These are phyloP conservation scores for Thelonectria olida DNA, from an alignment of 2,329 filamentous ascomycete genomes.

Conservation along the genomic window DNA sequence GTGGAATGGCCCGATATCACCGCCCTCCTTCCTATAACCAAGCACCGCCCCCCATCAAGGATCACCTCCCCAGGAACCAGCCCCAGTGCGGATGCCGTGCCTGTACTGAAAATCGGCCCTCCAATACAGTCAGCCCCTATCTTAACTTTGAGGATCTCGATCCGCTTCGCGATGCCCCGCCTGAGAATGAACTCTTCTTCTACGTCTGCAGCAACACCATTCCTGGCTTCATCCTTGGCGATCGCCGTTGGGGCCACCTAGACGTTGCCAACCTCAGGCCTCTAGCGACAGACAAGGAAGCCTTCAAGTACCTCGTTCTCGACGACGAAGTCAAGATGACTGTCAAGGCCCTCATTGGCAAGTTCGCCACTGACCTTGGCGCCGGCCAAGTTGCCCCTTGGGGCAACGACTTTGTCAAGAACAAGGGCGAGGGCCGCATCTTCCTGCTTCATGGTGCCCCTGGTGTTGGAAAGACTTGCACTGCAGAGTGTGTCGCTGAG, in stretches of 20 bases:
- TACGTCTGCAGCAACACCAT: conserved; percentile 54
- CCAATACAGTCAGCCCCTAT: conserved; percentile 44
- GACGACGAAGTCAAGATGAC: conserved; percentile 59
- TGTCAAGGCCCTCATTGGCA: conserved; percentile 57
- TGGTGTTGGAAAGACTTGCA: conserved; percentile 67
- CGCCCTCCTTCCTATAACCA: conserved; percentile 22
- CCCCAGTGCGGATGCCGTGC: conserved; percentile 53
- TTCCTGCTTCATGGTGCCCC: conserved; percentile 62
- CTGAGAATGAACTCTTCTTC: conserved; percentile 55
- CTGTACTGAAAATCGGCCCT: conserved; percentile 41
- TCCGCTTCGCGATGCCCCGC: conserved; percentile 47
- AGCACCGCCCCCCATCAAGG: conserved; percentile 34
- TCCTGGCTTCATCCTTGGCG: conserved; percentile 56
- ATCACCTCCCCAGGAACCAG: conserved; percentile 51
- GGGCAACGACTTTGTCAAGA: conserved; percentile 58
- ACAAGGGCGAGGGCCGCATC: conserved; percentile 60
- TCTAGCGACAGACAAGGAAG: conserved; percentile 55
- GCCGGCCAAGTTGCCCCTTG: conserved; percentile 54
- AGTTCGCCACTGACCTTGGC: conserved; percentile 50
- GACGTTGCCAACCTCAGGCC: conserved; percentile 50
- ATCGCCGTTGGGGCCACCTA: conserved; percentile 56
- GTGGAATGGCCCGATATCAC: conserved; percentile 26
- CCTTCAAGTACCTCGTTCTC: conserved; percentile 60
- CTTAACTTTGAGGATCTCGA: conserved; percentile 53
- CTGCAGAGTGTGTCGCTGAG: conserved; percentile 64